Base-by-base conservation (phyloP, 169 alveolate species). In the Plasmodium ovale region DNA sequence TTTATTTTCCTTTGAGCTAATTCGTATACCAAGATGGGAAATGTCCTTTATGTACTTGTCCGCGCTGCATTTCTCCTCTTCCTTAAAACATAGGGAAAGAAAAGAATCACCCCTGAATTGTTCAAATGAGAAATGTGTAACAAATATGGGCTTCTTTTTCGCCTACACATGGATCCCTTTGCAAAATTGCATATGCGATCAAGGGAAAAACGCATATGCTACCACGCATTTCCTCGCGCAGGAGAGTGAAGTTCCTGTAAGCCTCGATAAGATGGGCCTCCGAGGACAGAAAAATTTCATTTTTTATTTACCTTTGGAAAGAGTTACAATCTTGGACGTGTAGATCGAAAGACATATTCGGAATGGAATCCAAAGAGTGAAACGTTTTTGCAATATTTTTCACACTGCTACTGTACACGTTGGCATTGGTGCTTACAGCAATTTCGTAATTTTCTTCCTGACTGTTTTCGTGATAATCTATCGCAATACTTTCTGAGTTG, bases 1-100 rank as follows among this genome's bases (percentile, higher is more conserved):
- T 47, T 77, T 77, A 62, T 77, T 77, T 47, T 77, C 88, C 49
- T 77, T 77, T 27, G 67, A 77, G 16, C 88, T 77, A 60, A 77
- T 56, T 64, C 88, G 44, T 23, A 77, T 62, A 23, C 88, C 88
- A 12, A 77, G 51, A 56, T 47, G 54, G 6, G 77, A 60, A 3
- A 60, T n/a, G n/a, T 77, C 88, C n/a, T 77, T 77, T 47, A 77
- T 16, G 37, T 60, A 77, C 12, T 62, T 77, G 10, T 77, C 59
- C 0, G 23, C 42, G 42, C 62, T 53, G 16, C 88, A 77, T 44
- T 25, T 77, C n/a, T 77, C 88, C 49, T 77, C 88, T 44, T 77
- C 88, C 51, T 77, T 77, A 33, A 77, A 77, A 19, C 88, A 60
- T 39, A 77, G 10, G 3, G 72, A 60, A 23, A 77, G 39, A 39